Evolutionary conservation across 2,329 filamentous ascomycete genomes (phyloP), one percentile per base, ranked within the genome.

Genomic region (Colletotrichum sp.): DNA sequence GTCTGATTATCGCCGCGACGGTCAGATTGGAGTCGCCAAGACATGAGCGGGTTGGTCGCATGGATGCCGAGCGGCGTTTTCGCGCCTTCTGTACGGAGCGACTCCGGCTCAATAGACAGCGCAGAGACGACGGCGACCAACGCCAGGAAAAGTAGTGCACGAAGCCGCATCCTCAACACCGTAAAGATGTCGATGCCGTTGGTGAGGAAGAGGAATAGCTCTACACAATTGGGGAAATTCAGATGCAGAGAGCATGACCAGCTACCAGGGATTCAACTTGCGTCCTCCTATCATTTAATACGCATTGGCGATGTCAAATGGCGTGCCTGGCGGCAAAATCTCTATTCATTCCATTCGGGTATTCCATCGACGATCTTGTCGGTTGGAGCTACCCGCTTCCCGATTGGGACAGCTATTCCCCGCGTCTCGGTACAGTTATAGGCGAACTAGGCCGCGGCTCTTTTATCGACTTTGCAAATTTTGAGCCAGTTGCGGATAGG

Each of bases 201-300:
- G 18, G 18, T 3, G 8, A n/a, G 18, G 18, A 10, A 18, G 15
- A 7, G 2, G 5, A 44, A 44, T 6, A 2, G 39, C 5, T 4
- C 9, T 44, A 10, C 18, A 10, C 16, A 9, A 6, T n/a, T 44
- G 9, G 9, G 10, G 39, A 10, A 44, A 1, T 6, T 10, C 39
- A 10, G 39, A 44, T n/a, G 18, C 18, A 10, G 16, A 6, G 39
- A 44, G 39, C 3, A 3, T 9, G 39, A 44, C 6, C 39, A 44
- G 39, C 18, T 6, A 44, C 16, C 18, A 10, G 8, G 39, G 2
- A 44, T 0, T 2, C 0, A 10, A 9, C 1, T 1, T 44, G 18
- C 8, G 18, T 44, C 39, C 39, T 44, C 39, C 39, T 44, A 44
- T 44, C 9, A n/a, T n/a, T 44, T 44, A 44, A 44, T 44, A n/a